A percentile compares a stretch with the other conserved stretches of the same genome.
These are phyloP conservation scores for Russula earlei DNA, from an alignment of 768 basidiomycete species.

Conservation along the genomic window DNA sequence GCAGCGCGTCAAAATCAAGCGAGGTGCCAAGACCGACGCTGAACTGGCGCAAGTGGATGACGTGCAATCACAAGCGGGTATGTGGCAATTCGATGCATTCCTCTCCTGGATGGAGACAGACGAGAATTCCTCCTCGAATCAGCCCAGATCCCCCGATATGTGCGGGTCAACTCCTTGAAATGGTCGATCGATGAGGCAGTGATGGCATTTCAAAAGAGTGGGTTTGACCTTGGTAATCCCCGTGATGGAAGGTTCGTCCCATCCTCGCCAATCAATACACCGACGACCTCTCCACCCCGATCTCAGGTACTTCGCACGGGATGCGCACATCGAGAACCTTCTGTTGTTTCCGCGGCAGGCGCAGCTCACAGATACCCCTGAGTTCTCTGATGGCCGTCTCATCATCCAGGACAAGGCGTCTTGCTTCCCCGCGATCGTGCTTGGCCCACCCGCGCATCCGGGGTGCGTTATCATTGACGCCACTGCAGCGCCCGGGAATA, in stretches of 20 bases:
- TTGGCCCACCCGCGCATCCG: constrained; percentile 57
- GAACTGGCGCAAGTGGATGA: constrained; percentile 58
- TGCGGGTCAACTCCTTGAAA: constrained; percentile 66
- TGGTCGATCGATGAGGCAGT: constrained; percentile 63
- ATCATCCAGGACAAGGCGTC: constrained; percentile 98
- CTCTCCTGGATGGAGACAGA: not conserved
- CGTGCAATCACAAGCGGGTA: constrained; percentile 57
- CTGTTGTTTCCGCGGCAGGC: constrained; percentile 62
- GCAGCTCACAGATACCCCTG: constrained; percentile 58
- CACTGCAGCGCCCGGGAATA: constrained; percentile 96
- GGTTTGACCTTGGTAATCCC: constrained; percentile 45
- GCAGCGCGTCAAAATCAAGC: constrained; percentile 71
- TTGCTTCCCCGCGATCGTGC: constrained; percentile 86
- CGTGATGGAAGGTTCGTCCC: constrained; percentile 38
- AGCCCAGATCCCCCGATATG: constrained; percentile 77
- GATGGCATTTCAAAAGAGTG: constrained; percentile 42
- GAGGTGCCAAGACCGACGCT: constrained; percentile 51
- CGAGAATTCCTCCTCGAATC: not conserved
- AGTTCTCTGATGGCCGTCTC: constrained; percentile 70
- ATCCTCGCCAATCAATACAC: not conserved
- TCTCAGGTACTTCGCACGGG: constrained; percentile 55
- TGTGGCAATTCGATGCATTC: constrained; percentile 10
- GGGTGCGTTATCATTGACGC: constrained; percentile 73
- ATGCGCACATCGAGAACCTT: constrained; percentile 75
- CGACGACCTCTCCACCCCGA: not conserved